These are phyloP conservation scores for Pisolithus sp. DNA, from an alignment of 768 basidiomycete genomes.

Conservation along the genomic window DNA sequence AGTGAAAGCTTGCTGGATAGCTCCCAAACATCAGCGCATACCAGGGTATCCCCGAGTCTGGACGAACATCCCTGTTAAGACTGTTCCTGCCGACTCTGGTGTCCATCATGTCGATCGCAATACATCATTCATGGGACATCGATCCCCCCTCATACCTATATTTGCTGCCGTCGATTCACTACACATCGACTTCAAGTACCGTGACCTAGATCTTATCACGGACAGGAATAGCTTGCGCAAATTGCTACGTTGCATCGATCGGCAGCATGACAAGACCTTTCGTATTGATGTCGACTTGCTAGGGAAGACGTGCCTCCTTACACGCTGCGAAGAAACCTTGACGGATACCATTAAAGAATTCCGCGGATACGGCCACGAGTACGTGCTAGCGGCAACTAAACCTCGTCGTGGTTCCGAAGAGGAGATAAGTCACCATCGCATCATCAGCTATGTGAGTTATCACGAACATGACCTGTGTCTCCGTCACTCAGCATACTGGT, in stretches of 20 bases:
- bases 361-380: slow-evolving; percentile 54
- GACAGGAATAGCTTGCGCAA: slow-evolving; percentile 65
- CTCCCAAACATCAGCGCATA: not conserved
- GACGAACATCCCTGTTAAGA: slow-evolving; percentile 45
- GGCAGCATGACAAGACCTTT: slow-evolving; percentile 37
- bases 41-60: slow-evolving; percentile 57
- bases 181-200: slow-evolving; percentile 19
- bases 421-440: slow-evolving; percentile 54
- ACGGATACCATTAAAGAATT: slow-evolving; percentile 13
- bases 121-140: slow-evolving; percentile 34
- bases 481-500: not conserved
- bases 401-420: slow-evolving; percentile 43
- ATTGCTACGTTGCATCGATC: slow-evolving; percentile 45
- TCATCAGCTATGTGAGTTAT: slow-evolving; percentile 53
- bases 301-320: slow-evolving; percentile 56
- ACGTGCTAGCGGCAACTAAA: slow-evolving; percentile 51
- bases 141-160: slow-evolving; percentile 46
- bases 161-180: slow-evolving; percentile 49
- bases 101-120: slow-evolving; percentile 54
- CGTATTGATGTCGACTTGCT: slow-evolving; percentile 65
- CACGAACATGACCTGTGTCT: not conserved
- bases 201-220: slow-evolving; percentile 43
- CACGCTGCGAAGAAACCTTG: slow-evolving; percentile 44
- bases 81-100: slow-evolving; percentile 49
- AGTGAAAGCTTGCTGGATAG: not conserved